Percentiles rank a stretch among this genome's conserved stretches.
phyloP scores from a whole-genome alignment of 345 rosid genomes.

The Euphorbia pulcherrima region DNA sequence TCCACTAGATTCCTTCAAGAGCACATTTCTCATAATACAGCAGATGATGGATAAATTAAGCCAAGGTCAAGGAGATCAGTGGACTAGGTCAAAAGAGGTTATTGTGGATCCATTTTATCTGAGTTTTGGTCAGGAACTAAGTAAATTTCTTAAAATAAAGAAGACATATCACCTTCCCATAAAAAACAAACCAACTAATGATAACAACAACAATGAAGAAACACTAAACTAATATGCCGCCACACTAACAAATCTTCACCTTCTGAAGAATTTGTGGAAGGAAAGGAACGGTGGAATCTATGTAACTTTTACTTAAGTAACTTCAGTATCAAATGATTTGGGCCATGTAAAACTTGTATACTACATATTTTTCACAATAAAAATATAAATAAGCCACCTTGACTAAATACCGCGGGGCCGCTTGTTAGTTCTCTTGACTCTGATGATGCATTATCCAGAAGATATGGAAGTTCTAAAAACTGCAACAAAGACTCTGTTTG shows the following conservation, averaged over 20 bases:
- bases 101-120: background rate
- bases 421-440: constrained; percentile 33
- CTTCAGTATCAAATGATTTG: background rate
- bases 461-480: constrained; percentile 76
- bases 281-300: background rate
- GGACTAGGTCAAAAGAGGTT: background rate
- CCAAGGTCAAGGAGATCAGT: background rate
- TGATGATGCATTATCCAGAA: constrained; percentile 51
- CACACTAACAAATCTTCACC: background rate
- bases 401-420: constrained; percentile 30
- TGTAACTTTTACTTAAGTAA: background rate
- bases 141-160: background rate
- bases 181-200: background rate
- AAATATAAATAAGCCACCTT: constrained; percentile 34
- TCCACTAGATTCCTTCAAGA: background rate
- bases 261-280: background rate
- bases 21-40: background rate
- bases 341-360: background rate
- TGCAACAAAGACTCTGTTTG: constrained; percentile 70
- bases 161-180: background rate
- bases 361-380: background rate
- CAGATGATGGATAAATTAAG: background rate
- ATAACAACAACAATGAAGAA: background rate
- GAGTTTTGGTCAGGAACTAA: background rate
- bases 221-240: background rate